Base-by-base conservation (phyloP, 192 early-diverging fungal genomes). In the Diversispora eburnea region DNA sequence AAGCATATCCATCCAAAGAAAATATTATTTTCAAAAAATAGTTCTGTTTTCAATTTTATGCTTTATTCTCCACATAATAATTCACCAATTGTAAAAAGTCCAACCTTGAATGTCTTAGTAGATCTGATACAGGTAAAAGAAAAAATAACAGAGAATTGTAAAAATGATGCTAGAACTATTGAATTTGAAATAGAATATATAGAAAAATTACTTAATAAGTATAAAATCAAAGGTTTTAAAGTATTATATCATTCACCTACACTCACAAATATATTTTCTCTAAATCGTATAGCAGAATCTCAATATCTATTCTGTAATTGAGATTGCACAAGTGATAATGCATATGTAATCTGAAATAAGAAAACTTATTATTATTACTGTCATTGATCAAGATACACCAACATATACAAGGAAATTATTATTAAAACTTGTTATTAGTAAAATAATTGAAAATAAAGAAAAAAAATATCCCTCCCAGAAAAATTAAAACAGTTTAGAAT, bases 281-380 rank as follows among this genome's bases (percentile, higher is more conserved):
- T n/a, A n/a, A n/a, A n/a, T n/a, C n/a, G 9, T 19, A 19, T 60
- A 48, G 58, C 58, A 60, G 58, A 60, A 60, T 60, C 58, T 60
- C 3, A 48, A 48, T 60, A 19, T 39, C 58, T 19, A 60, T 19
- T 60, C 58, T 60, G 58, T 60, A 60, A 60, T 60, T 9, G 58
- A 39, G 19, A 60, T 9, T 19, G 19, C 58, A 60, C 58, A n/a
- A 60, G 58, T 60, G 19, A 60, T 60, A 60, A 60, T 8, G 19
- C 19, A 60, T 60, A 60, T 60, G 19, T 60, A 60, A 60, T 9
- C 58, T 39, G 58, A 60, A 60, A 60, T 60, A 60, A 60, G 58
- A 60, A 60, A 60, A 60, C 8, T 60, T 9, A 60, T 60, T 19
- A 8, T 8, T 60, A 60, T 60, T 60, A 60, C 3, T 60, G 58